Base-by-base conservation (phyloP, 2,329 filamentous ascomycete genomes). In the Fusarium denticulatum region DNA sequence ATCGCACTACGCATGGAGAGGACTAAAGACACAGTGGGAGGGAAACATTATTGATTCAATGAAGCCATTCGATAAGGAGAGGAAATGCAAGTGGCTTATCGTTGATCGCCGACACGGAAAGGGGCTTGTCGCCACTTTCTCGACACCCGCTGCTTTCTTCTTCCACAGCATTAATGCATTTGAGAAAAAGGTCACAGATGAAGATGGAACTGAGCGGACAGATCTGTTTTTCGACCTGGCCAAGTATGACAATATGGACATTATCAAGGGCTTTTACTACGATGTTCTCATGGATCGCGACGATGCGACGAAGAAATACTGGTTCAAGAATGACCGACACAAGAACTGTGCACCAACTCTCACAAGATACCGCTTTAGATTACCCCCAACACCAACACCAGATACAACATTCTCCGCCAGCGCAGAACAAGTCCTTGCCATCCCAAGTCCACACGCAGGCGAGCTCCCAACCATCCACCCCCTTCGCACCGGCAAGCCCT, bases 151-250 rank as follows among this genome's bases (percentile, higher is more conserved):
- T 0, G 91, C 91, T 52, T 97, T 95, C 84, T 92, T 90, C 81
- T 97, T 97, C 80, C 94, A 97, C 81, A 89, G 89, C 0, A 85
- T 94, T 78, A 97, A 97, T 74, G 89, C 93, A 0, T 96, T 91
- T 79, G 93, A 96, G 76, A 88, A 93, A 71, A 72, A 76, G 1
- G 67, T 77, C 0, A 80, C 83, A 36, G 82, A 81, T 4, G 82
- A 85, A 3, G 75, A 79, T 1, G 79, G 78, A 5, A 64, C 77
- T 16, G 64, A 75, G 15, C 59, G 61, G 18, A 80, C 73, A 2
- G 85, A 91, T 67, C 85, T 96, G 24, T 84, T 90, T 36, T 89
- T 91, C 61, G 94, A 97, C 69, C 79, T 92, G 3, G 81, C 91
- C 36, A 84, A 88, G 58, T 95, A 92, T 77, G 85, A 89, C 0